These are phyloP conservation scores for Calonectria leucothoes DNA, from an alignment of 2,329 filamentous ascomycete species.

Conservation along the genomic window DNA sequence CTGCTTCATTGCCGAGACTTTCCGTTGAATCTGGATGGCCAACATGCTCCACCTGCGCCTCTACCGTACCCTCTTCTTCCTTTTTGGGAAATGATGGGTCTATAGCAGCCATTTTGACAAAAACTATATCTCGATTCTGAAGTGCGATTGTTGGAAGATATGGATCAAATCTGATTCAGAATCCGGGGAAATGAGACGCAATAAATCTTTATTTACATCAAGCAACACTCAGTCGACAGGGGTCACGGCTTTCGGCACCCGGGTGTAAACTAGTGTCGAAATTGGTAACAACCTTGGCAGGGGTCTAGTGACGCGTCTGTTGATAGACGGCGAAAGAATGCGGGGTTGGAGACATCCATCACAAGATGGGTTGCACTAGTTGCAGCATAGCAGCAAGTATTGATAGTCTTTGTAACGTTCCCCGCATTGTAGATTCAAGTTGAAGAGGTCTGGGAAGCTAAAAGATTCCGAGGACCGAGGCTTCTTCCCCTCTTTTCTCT, in stretches of 20 bases:
- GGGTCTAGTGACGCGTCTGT: background rate
- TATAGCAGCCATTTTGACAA: background rate
- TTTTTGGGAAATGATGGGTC: background rate
- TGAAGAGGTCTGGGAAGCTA: background rate
- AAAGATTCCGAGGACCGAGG: background rate
- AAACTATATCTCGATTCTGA: background rate
- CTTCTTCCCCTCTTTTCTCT: background rate
- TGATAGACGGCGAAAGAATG: background rate
- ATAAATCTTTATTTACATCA: background rate
- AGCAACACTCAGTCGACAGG: background rate
- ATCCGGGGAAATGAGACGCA: background rate
- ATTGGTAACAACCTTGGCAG: background rate
- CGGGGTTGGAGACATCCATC: background rate
- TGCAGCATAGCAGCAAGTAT: background rate
- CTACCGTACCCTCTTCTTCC: background rate
- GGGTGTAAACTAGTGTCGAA: background rate
- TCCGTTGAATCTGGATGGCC: background rate
- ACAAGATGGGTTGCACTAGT: background rate
- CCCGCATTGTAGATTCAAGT: background rate
- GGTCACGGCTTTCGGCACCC: background rate
- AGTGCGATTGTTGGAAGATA: background rate
- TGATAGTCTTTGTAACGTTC: background rate
- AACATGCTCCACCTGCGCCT: background rate
- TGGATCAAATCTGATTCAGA: background rate
- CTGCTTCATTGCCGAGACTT: background rate